Base-by-base conservation (phyloP, 1,284 basidiomycete species). In the Flammula alnicola region DNA sequence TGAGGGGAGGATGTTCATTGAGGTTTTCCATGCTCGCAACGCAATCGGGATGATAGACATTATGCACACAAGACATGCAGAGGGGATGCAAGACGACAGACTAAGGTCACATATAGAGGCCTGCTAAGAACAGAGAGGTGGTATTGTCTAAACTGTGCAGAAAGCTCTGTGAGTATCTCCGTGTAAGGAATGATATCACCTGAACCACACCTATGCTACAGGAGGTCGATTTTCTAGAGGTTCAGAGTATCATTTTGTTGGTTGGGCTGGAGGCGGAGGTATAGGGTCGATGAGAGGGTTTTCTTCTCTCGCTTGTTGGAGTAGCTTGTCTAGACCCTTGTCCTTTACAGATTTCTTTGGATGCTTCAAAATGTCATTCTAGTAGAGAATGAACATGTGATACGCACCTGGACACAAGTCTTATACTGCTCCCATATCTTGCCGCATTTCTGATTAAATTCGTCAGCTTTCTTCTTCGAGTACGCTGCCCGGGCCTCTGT, bases 371-470 rank as follows among this genome's bases (percentile, higher is more conserved):
- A 25, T 16, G 20, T 16, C 10, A 27, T 11, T 16, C 10, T 11
- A 20, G n/a, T 3, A 33, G 11, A 27, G 14, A 7, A 39, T n/a
- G 25, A 17, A 14, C 35, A 33, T 16, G 58, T 20, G 9, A 41
- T 17, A 63, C 71, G 4, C 29, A 76, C 76, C 63, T 88, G 85
- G 14, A 97, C 80, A 66, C 95, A 97, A 2, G 72, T 71, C 55
- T 83, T 83, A 68, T 97, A 97, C 55, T 79, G 78, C 29, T 77
- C 70, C 88, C 93, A 97, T 8, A 91, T 69, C 57, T 77, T 78
- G 3, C 93, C 94, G 60, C 94, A 97, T 37, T 86, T 85, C 38
- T 76, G 68, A 58, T 95, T 87, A 64, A 93, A 95, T 64, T 93
- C 87, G 37, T 86, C 84, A 6, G 89, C 91, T 67, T 84, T 88